A percentile compares a stretch with the other conserved stretches of the same genome.
Evolutionary conservation across 1,284 basidiomycete genomes (phyloP).

Genomic region (Ustilago tritici): DNA sequence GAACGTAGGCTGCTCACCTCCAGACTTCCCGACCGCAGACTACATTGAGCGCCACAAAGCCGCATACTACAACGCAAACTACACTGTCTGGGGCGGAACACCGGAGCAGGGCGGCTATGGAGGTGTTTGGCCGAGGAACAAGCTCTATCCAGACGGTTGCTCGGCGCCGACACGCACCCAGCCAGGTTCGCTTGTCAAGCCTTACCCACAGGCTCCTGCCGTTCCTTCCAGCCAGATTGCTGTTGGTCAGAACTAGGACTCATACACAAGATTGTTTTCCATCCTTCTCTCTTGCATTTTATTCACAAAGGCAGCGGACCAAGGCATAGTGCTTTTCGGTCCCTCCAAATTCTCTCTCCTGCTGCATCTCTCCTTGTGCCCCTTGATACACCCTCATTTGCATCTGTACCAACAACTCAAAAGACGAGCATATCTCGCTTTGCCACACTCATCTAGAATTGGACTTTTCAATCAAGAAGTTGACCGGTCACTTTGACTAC

Average conservation of each 20-base stretch:
- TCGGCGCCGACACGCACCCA: conserved; percentile 28
- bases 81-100: conserved; percentile 60
- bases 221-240: conserved; percentile 44
- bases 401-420: conserved; percentile 1
- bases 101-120: conserved; percentile 58
- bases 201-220: conserved; percentile 37
- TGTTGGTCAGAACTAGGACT: conserved; percentile 25
- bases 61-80: conserved; percentile 59
- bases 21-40: conserved; percentile 73
- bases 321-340: conserved; percentile 4
- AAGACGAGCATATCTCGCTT: background rate
- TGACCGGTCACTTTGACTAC: background rate
- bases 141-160: conserved; percentile 47
- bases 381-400: conserved; percentile 1
- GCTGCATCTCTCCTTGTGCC: background rate
- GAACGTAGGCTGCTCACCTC: conserved; percentile 62
- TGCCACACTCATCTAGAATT: conserved; percentile 1
- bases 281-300: background rate
- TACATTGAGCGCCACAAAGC: conserved; percentile 72
- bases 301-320: conserved; percentile 5
- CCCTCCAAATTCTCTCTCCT: conserved; percentile 9
- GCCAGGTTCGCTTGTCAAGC: conserved; percentile 48
- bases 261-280: background rate
- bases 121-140: conserved; percentile 59
- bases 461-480: conserved; percentile 1